These are phyloP conservation scores for Leishmania tropica DNA, from an alignment of 208 protist genomes.

Conservation along the genomic window DNA sequence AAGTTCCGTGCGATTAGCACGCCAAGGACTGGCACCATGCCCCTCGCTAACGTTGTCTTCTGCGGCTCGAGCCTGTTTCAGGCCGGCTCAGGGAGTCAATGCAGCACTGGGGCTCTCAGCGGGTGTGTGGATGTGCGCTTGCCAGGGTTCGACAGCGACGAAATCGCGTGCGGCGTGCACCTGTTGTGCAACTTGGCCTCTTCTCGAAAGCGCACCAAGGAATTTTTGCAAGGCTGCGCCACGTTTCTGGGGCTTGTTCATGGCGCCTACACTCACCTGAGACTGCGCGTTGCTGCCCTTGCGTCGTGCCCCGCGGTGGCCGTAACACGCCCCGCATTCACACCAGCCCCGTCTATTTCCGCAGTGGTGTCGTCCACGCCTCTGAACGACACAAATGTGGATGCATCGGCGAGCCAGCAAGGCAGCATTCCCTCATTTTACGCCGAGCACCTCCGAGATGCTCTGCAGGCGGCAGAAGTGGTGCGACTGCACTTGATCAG, in stretches of 20 bases:
- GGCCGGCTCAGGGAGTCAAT: constrained; percentile 5
- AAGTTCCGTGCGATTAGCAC: constrained; percentile 64
- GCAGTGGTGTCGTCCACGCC: background rate
- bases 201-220: constrained; percentile 50
- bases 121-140: constrained; percentile 60
- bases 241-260: constrained; percentile 61
- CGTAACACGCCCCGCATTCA: background rate
- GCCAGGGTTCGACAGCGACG: constrained; percentile 57
- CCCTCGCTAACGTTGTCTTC: constrained; percentile 68
- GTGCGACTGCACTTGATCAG: constrained; percentile 39
- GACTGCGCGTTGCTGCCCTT: background rate
- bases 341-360: background rate
- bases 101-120: constrained; percentile 25
- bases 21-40: constrained; percentile 58
- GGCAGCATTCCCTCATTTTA: constrained; percentile 17
- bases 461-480: constrained; percentile 43
- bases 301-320: background rate
- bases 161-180: constrained; percentile 57
- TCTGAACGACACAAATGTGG: background rate
- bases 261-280: constrained; percentile 18
- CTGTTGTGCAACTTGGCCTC: constrained; percentile 63
- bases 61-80: constrained; percentile 32
- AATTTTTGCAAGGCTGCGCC: constrained; percentile 41
- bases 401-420: background rate
- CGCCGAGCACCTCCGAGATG: constrained; percentile 33